phyloP scores from a whole-genome alignment of 768 basidiomycete species.

The Boletellus ananiceps region DNA sequence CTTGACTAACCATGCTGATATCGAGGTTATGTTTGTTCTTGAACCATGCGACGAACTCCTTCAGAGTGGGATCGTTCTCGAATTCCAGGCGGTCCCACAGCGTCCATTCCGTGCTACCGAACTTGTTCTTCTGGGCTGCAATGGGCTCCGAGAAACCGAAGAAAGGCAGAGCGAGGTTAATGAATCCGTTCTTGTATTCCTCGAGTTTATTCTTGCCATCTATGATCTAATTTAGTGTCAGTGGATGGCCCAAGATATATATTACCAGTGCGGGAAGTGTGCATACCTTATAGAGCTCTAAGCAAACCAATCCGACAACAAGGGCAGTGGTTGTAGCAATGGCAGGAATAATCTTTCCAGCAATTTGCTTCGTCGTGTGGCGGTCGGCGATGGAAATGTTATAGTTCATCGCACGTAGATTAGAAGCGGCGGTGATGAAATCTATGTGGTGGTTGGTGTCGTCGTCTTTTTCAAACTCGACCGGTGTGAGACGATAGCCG shows the following conservation, averaged over 20 bases:
- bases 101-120: conserved; percentile 87
- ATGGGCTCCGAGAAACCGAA: conserved; percentile 99
- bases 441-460: conserved; percentile 98
- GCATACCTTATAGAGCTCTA: conserved; percentile 92
- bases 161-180: conserved; percentile 96
- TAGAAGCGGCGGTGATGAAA: conserved; percentile 97
- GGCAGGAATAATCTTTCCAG: conserved; percentile 98
- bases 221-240: conserved; percentile 61
- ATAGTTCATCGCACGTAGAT: conserved; percentile 95
- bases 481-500: conserved; percentile 92
- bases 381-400: conserved; percentile 80
- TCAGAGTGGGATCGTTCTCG: conserved; percentile 80
- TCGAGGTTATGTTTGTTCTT: conserved; percentile 78
- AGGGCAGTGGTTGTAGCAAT: conserved; percentile 98
- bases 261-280: not conserved
- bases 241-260: not conserved
- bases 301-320: conserved; percentile 91
- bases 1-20: conserved; percentile 93
- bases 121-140: conserved; percentile 83
- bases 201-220: conserved; percentile 93
- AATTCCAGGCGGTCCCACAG: conserved; percentile 98
- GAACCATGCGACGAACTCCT: conserved; percentile 84
- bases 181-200: conserved; percentile 96
- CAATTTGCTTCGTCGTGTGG: conserved; percentile 95
- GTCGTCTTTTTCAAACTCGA: conserved; percentile 99